These are phyloP conservation scores for Colletotrichum godetiae DNA, from an alignment of 2,329 filamentous ascomycete species.

Conservation along the genomic window DNA sequence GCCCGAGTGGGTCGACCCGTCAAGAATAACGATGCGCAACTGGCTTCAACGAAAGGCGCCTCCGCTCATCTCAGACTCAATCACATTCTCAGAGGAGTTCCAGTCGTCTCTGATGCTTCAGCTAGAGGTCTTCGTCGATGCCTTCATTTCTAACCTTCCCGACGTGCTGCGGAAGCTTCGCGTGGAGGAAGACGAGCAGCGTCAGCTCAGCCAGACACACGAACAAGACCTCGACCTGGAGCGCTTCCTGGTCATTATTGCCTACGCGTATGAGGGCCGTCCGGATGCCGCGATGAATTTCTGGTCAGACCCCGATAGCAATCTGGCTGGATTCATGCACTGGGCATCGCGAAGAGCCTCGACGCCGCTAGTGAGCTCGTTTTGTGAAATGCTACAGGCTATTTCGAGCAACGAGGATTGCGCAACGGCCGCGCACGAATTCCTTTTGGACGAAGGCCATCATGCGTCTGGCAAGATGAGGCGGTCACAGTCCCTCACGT, in stretches of 20 bases:
- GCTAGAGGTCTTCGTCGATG: constrained; percentile 88
- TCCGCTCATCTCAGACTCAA: constrained; percentile 73
- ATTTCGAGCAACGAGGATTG: constrained; percentile 86
- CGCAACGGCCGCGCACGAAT: constrained; percentile 86
- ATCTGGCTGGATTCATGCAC: constrained; percentile 92
- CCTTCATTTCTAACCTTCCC: constrained; percentile 94
- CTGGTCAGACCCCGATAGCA: constrained; percentile 92
- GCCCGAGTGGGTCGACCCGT: constrained; percentile 88
- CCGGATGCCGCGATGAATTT: constrained; percentile 88
- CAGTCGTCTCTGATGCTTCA: constrained; percentile 80
- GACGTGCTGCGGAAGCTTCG: constrained; percentile 89
- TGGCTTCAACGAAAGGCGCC: constrained; percentile 86
- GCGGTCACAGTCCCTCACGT: constrained; percentile 86
- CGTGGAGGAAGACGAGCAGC: constrained; percentile 89
- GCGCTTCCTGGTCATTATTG: constrained; percentile 90
- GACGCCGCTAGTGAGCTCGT: constrained; percentile 94
- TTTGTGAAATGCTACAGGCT: constrained; percentile 94
- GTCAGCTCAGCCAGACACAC: constrained; percentile 72
- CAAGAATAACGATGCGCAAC: constrained; percentile 82
- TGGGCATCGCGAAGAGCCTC: constrained; percentile 97
- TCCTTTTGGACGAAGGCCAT: constrained; percentile 86
- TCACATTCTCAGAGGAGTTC: constrained; percentile 78
- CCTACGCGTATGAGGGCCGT: constrained; percentile 89
- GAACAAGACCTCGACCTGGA: constrained; percentile 83
- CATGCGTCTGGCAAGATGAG: constrained; percentile 82